A percentile compares a stretch with the other conserved stretches of the same genome.
Conservation (phyloP, 805 yeast species). For the Ogataea pignaliae region DNA sequence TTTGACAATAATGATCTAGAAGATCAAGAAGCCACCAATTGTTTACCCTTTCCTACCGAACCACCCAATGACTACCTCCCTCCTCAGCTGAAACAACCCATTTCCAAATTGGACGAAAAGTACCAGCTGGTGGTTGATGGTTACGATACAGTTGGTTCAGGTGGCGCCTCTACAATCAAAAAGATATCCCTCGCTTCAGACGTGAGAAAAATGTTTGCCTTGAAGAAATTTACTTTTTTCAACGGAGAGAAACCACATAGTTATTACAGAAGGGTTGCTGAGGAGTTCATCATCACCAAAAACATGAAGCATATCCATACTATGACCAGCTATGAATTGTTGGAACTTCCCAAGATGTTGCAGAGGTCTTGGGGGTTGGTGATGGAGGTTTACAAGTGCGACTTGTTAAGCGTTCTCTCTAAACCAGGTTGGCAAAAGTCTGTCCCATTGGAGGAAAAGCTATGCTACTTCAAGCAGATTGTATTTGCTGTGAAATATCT, state of each 20-base stretch:
- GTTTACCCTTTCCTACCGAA: slow-evolving; percentile 55
- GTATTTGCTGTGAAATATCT: slow-evolving; percentile 56
- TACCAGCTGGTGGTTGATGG: slow-evolving; percentile 42
- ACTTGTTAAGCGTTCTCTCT: slow-evolving; percentile 51
- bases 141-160: slow-evolving; percentile 49
- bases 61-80: slow-evolving; percentile 67
- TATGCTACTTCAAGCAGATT: slow-evolving; percentile 67
- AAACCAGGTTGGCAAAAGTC: slow-evolving; percentile 53
- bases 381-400: slow-evolving; percentile 61
- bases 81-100: slow-evolving; percentile 42
- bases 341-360: slow-evolving; percentile 55
- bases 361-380: slow-evolving; percentile 76
- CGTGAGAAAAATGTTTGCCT: slow-evolving; percentile 47
- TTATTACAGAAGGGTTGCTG: slow-evolving; percentile 59
- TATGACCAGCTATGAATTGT: slow-evolving; percentile 48
- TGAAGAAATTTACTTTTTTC: slow-evolving; percentile 60
- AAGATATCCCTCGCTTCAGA: slow-evolving; percentile 33
- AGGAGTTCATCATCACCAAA: slow-evolving; percentile 61
- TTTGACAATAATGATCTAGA: slow-evolving; percentile 18
- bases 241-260: slow-evolving; percentile 54
- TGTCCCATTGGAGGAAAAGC: slow-evolving; percentile 45
- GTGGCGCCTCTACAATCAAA: slow-evolving; percentile 68
- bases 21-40: slow-evolving; percentile 30
- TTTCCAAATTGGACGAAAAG: slow-evolving; percentile 47
- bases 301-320: slow-evolving; percentile 53